These are phyloP conservation scores for Coemansia sp. DNA, from an alignment of 192 early-diverging fungal species.

Conservation along the genomic window DNA sequence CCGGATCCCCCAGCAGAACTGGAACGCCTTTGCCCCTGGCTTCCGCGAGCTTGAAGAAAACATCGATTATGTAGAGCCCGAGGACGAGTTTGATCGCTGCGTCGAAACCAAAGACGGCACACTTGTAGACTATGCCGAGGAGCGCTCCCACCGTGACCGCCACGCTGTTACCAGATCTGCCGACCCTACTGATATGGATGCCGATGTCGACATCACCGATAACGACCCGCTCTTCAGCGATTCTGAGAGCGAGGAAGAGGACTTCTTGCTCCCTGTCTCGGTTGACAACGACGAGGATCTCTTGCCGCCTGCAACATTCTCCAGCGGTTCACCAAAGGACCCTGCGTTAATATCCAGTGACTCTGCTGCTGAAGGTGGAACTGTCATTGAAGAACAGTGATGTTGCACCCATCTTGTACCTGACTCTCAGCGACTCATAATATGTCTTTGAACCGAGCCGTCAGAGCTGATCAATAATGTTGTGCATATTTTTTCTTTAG, in stretches of 20 bases:
- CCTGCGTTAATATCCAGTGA: neutral
- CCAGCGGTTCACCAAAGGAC: neutral
- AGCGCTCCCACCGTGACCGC: conserved; percentile 15
- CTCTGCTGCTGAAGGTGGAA: conserved; percentile 1
- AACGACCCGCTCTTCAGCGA: conserved; percentile 53
- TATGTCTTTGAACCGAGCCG: too few species aligned
- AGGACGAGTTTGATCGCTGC: conserved; percentile 86
- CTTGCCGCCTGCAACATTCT: neutral
- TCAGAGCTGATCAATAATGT: neutral
- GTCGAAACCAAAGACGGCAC: conserved; percentile 12
- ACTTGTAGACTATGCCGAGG: conserved; percentile 26
- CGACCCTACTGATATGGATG: conserved; percentile 17
- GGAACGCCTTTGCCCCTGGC: conserved; percentile 92
- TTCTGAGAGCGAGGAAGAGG: conserved; percentile 44
- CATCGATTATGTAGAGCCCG: conserved; percentile 87
- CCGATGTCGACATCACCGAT: conserved; percentile 42
- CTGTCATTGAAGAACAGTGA: conserved; percentile 13
- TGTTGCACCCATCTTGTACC: neutral
- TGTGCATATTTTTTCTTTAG: neutral
- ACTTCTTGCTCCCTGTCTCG: conserved; percentile 36
- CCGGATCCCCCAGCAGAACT: conserved; percentile 72
- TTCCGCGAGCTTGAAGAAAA: conserved; percentile 94
- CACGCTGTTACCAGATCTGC: neutral
- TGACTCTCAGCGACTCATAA: neutral
- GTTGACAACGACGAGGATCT: neutral